These are phyloP conservation scores for Salvia miltiorrhiza DNA, from an alignment of 257 asterid genomes.

Conservation along the genomic window DNA sequence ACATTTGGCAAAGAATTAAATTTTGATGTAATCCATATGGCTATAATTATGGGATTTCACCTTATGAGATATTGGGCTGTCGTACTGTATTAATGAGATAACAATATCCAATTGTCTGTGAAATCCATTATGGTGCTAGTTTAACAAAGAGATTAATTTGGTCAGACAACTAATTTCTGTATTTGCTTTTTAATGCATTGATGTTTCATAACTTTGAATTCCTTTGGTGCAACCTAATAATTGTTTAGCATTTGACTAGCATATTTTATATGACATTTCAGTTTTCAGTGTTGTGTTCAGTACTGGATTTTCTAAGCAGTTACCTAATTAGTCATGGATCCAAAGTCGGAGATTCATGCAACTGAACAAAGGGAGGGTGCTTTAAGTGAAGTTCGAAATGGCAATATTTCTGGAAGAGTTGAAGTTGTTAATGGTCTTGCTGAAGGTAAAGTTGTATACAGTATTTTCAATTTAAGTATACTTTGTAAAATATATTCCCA, in stretches of 20 bases:
- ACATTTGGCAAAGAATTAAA: neutral
- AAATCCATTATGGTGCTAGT: neutral
- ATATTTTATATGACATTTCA: slow-evolving; percentile 13
- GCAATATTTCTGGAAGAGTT: slow-evolving; percentile 45
- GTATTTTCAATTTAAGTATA: slow-evolving; percentile 4
- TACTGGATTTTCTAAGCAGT: slow-evolving; percentile 22
- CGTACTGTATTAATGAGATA: neutral
- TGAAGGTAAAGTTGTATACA: slow-evolving; percentile 40
- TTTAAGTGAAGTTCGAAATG: slow-evolving; percentile 40
- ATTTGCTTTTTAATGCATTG: neutral
- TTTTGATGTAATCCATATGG: neutral
- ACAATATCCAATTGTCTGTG: neutral
- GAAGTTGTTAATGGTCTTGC: slow-evolving; percentile 48
- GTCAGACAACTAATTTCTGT: neutral
- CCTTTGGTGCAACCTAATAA: slow-evolving; percentile 17
- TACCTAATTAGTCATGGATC: slow-evolving; percentile 51
- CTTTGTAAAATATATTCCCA: neutral
- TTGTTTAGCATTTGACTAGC: slow-evolving; percentile 9
- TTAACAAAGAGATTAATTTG: neutral
- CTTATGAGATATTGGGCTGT: neutral
- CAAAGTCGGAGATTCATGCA: slow-evolving; percentile 36
- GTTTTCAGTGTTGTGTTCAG: slow-evolving; percentile 23
- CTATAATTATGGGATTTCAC: neutral
- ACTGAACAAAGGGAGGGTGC: slow-evolving; percentile 46
- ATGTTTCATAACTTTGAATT: slow-evolving; percentile 12